A percentile compares a stretch with the other conserved stretches of the same genome.
phyloP scores from a whole-genome alignment of 2,329 filamentous ascomycete species.

The Ascochyta fabae region DNA sequence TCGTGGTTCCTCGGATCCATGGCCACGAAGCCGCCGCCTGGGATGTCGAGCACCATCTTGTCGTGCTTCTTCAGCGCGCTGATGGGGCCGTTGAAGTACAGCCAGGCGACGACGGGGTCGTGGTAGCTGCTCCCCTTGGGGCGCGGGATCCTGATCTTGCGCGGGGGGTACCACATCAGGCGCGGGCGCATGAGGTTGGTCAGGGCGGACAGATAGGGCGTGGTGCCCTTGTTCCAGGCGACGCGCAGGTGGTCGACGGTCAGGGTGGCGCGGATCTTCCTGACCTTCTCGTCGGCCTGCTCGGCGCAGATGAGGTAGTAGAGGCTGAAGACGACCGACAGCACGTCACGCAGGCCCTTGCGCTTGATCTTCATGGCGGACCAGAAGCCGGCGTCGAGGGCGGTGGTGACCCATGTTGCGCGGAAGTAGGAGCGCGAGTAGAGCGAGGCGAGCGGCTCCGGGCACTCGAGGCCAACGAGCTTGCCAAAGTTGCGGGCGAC shows the following conservation, averaged over 20 bases:
- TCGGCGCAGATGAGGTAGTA: constrained; percentile 95
- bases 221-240: constrained; percentile 93
- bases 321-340: constrained; percentile 80
- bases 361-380: constrained; percentile 90
- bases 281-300: constrained; percentile 93
- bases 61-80: constrained; percentile 77
- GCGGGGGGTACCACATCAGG: constrained; percentile 80
- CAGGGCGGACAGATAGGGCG: constrained; percentile 79
- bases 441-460: constrained; percentile 91
- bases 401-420: constrained; percentile 95
- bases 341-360: constrained; percentile 81
- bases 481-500: constrained; percentile 92
- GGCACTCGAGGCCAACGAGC: constrained; percentile 86
- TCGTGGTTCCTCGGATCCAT: constrained; percentile 96
- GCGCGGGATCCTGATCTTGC: constrained; percentile 82
- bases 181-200: constrained; percentile 77
- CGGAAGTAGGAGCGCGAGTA: constrained; percentile 93
- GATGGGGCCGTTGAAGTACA: constrained; percentile 91
- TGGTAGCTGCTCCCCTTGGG: constrained; percentile 81
- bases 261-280: constrained; percentile 83
- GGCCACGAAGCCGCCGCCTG: constrained; percentile 92
- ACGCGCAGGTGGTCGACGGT: constrained; percentile 91
- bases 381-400: constrained; percentile 96
- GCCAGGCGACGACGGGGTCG: constrained; percentile 83
- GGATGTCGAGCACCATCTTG: constrained; percentile 84